A percentile compares a stretch with the other conserved stretches of the same genome.
Conservation (phyloP, 2,329 filamentous ascomycete genomes). For the Mariannaea sp. region DNA sequence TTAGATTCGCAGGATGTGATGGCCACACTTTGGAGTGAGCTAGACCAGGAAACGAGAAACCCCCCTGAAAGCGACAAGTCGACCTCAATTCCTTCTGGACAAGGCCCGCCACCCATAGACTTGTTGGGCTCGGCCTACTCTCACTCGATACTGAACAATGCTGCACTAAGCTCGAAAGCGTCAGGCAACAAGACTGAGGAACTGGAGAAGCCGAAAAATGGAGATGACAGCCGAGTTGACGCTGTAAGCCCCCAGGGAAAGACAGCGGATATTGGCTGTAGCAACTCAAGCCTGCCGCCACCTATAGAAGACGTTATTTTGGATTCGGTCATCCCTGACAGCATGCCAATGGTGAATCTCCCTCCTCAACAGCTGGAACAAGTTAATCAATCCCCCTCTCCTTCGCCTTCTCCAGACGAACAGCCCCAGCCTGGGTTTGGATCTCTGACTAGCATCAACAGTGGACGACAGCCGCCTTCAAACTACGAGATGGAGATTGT, state of each 20-base stretch:
- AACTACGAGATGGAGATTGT: constrained; percentile 43
- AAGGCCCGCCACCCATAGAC: constrained; percentile 32
- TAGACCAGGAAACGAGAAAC: constrained; percentile 25
- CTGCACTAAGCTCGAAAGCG: constrained; percentile 30
- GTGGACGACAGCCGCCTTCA: constrained; percentile 56
- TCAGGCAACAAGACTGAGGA: constrained; percentile 21
- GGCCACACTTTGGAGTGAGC: constrained; percentile 31
- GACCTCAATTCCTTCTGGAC: constrained; percentile 38
- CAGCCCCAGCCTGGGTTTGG: constrained; percentile 22
- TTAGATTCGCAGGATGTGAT: constrained; percentile 41
- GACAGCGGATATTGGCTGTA: constrained; percentile 18
- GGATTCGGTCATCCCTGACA: constrained; percentile 33
- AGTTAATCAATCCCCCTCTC: neutral
- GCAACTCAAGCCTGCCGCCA: constrained; percentile 2
- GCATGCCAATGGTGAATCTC: constrained; percentile 26
- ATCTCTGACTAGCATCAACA: constrained; percentile 48
- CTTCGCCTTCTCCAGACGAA: constrained; percentile 7
- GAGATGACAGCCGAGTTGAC: neutral
- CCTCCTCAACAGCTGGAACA: constrained; percentile 19
- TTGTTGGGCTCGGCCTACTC: constrained; percentile 24
- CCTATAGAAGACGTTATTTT: constrained; percentile 12
- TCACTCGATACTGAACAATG: constrained; percentile 31
- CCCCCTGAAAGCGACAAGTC: constrained; percentile 30
- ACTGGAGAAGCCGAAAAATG: neutral
- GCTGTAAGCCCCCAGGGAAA: constrained; percentile 4